Percentiles rank a stretch among this genome's conserved stretches.
Evolutionary conservation across 2,329 filamentous ascomycete species (phyloP).

Genomic region (Sporothrix euskadiensis): DNA sequence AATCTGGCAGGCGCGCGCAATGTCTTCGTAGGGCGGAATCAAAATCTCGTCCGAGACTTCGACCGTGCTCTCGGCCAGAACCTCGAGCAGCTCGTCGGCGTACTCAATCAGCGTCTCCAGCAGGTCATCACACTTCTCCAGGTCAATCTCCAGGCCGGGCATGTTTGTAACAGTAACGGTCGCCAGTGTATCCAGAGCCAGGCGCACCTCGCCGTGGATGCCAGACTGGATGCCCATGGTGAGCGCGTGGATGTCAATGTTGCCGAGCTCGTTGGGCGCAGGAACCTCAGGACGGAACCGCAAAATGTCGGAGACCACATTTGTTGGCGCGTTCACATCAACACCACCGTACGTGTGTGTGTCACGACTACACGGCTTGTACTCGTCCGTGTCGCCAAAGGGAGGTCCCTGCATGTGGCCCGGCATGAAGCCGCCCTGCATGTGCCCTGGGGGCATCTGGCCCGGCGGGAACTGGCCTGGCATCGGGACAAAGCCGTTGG

Average conservation of each 20-base stretch:
- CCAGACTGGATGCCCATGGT: slow-evolving; percentile 89
- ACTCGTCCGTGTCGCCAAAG: slow-evolving; percentile 52
- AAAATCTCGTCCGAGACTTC: slow-evolving; percentile 86
- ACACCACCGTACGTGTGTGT: slow-evolving; percentile 69
- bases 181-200: slow-evolving; percentile 82
- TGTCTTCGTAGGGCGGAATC: slow-evolving; percentile 82
- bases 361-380: slow-evolving; percentile 56
- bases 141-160: slow-evolving; percentile 63
- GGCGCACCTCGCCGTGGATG: slow-evolving; percentile 82
- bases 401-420: slow-evolving; percentile 41
- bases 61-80: slow-evolving; percentile 78
- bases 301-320: slow-evolving; percentile 66
- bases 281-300: slow-evolving; percentile 74
- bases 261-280: slow-evolving; percentile 72
- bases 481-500: not conserved
- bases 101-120: slow-evolving; percentile 87
- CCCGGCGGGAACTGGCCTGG: slow-evolving; percentile 21
- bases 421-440: slow-evolving; percentile 19
- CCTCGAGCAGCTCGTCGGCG: slow-evolving; percentile 82
- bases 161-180: slow-evolving; percentile 64
- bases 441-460: slow-evolving; percentile 34
- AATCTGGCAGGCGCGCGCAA: slow-evolving; percentile 72
- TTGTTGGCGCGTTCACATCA: slow-evolving; percentile 63
- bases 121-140: slow-evolving; percentile 81
- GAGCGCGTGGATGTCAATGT: slow-evolving; percentile 86